Base-by-base conservation (phyloP, 2,329 filamentous ascomycete genomes). In the Fusarium gaditjirri region DNA sequence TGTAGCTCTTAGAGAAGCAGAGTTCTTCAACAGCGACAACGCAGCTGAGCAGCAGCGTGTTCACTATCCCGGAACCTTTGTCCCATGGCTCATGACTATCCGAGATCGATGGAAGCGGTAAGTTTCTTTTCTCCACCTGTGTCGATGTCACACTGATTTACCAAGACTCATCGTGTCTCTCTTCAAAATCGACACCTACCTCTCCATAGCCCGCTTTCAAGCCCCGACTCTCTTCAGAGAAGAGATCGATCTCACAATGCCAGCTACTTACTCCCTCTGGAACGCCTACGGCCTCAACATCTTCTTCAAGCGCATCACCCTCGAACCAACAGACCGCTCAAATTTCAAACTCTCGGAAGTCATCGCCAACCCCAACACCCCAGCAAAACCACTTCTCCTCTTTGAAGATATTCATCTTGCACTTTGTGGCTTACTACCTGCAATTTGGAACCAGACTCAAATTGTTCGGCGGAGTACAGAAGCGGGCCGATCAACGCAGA, bases 151-250 rank as follows among this genome's bases (percentile, higher is more conserved):
- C 25, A 19, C 50, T 75, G 23, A 72, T 27, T 1, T 16, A 7
- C 41, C 0, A 14, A 84, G 83, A 53, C 58, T 84, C 12, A 78
- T 80, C 5, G 44, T 75, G 5, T 77, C 73, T 31, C 67, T 83
- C 2, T 81, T 82, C 61, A 84, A 84, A 57, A 73, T 85, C 31
- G 84, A 85, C 62, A 55, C 76, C 0, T 84, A 82, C 35, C 52
- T 84, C 12, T 81, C 80, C 2, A 35, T 71, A 79, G 12, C 73
- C 77, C 36, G 79, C 57, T 61, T 74, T 74, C 58, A 83, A 49
- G 76, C 82, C 3, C 75, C 79, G 0, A 56, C 78, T 0, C 61
- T 84, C 1, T 75, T 77, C 9, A 62, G 78, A 3, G 81, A 84
- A 62, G 83, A 85, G 58, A 67, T 85, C 1, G 78, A 83, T 19